Conservation (phyloP, 495 filamentous ascomycete genomes). For the Achaetomiella virescens region DNA sequence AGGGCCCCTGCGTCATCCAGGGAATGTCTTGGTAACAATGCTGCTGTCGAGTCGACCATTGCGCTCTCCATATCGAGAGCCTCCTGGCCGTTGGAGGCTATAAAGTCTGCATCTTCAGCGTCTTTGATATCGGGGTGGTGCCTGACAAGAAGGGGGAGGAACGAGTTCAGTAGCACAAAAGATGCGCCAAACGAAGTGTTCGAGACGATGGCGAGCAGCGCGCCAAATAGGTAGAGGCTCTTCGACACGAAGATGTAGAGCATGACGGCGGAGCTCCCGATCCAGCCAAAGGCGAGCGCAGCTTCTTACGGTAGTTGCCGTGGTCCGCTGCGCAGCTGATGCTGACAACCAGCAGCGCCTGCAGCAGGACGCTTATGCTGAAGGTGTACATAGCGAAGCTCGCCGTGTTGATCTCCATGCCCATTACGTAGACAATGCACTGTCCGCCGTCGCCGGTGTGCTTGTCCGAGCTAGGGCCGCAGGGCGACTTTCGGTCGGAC, state of each 20-base stretch:
- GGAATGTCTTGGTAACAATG: constrained; percentile 31
- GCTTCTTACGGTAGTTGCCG: constrained; percentile 82
- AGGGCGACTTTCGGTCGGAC: constrained; percentile 66
- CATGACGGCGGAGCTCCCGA: constrained; percentile 80
- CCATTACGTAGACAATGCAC: constrained; percentile 77
- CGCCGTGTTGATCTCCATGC: constrained; percentile 85
- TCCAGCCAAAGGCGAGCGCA: constrained; percentile 73
- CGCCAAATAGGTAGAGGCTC: constrained; percentile 70
- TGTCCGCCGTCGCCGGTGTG: constrained; percentile 46
- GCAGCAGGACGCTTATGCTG: constrained; percentile 80
- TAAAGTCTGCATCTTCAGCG: constrained; percentile 7
- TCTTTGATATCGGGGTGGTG: constrained; percentile 57
- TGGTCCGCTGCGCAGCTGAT: constrained; percentile 96
- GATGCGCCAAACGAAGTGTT: constrained; percentile 88
- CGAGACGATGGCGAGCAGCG: constrained; percentile 75
- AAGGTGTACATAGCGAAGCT: constrained; percentile 99
- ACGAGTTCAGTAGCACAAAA: constrained; percentile 80
- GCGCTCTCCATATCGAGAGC: constrained; percentile 13
- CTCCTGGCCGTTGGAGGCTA: constrained; percentile 11
- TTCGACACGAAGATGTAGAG: constrained; percentile 73
- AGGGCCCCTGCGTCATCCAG: constrained; percentile 31
- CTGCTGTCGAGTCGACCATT: constrained; percentile 39
- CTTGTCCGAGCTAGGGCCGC: constrained; percentile 44
- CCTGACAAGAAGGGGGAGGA: constrained; percentile 72
- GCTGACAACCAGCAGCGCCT: constrained; percentile 84